Percentiles rank a stretch among this genome's conserved stretches.
Conservation (phyloP, 73 alveolate species). For the Symbiodinium pilosum region DNA sequence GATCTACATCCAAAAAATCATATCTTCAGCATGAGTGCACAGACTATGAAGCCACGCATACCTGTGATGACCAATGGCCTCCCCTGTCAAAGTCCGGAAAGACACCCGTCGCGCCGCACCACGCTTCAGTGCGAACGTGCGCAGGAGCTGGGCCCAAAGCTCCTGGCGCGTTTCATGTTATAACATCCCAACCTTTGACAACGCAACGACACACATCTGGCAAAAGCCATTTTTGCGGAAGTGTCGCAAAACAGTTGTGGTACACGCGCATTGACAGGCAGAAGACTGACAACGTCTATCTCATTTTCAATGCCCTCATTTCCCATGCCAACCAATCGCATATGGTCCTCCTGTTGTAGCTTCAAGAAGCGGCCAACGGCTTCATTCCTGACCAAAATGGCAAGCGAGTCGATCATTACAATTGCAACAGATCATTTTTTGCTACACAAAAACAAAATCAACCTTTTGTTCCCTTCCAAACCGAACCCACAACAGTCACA, state of each 20-base stretch:
- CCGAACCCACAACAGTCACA: background rate
- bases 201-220: background rate
- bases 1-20: too few species aligned
- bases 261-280: background rate
- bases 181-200: background rate
- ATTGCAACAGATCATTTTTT: background rate
- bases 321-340: background rate
- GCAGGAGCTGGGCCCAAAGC: background rate
- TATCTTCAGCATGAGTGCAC: too few species aligned
- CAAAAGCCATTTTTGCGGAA: background rate
- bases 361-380: background rate
- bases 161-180: background rate
- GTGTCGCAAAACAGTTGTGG: background rate
- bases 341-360: background rate
- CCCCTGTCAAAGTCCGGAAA: background rate
- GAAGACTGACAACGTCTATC: background rate
- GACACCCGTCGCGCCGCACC: conserved; percentile 5
- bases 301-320: background rate
- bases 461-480: background rate
- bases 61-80: too few species aligned
- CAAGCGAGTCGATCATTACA: background rate
- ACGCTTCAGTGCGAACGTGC: background rate
- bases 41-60: too few species aligned
- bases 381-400: background rate
- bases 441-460: background rate